phyloP scores from a whole-genome alignment of 176 grass and related monocot species.

The maize (Zea mays) region DNA sequence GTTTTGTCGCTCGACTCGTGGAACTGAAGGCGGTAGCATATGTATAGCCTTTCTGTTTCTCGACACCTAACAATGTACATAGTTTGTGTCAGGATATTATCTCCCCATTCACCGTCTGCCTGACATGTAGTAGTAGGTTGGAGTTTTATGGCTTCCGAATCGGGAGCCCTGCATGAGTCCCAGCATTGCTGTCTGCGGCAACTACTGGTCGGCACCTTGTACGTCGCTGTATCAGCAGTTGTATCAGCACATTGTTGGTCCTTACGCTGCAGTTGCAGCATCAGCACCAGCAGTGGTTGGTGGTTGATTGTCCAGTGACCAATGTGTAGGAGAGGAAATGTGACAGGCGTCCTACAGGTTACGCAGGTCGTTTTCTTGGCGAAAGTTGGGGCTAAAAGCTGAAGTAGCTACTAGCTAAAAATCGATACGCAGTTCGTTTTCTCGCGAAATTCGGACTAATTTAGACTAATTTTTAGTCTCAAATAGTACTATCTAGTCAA shows the following conservation, averaged over 20 bases:
- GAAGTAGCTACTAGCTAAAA: too few species aligned
- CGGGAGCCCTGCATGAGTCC: not conserved
- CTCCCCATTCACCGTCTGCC: not conserved
- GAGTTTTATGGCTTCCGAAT: not conserved
- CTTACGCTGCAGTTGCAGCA: not conserved
- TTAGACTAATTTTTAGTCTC: too few species aligned
- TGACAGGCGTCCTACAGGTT: not conserved
- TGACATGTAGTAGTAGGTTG: not conserved
- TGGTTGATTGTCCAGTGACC: not conserved
- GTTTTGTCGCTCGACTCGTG: not conserved
- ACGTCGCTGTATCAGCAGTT: too few species aligned
- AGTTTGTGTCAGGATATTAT: conserved; percentile 17
- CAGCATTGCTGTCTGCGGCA: too few species aligned
- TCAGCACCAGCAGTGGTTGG: not conserved
- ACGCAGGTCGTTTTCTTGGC: too few species aligned
- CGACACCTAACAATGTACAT: conserved; percentile 35
- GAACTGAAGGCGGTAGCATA: conserved; percentile 32
- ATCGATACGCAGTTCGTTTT: too few species aligned
- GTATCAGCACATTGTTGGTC: too few species aligned
- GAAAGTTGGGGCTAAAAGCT: too few species aligned
- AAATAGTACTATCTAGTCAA: too few species aligned
- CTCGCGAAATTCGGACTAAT: too few species aligned
- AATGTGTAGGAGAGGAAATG: not conserved
- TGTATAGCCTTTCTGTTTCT: conserved; percentile 39
- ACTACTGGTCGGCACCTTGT: too few species aligned